Evolutionary conservation across 768 basidiomycete species (phyloP).

Genomic region (Kwoniella europaea): DNA sequence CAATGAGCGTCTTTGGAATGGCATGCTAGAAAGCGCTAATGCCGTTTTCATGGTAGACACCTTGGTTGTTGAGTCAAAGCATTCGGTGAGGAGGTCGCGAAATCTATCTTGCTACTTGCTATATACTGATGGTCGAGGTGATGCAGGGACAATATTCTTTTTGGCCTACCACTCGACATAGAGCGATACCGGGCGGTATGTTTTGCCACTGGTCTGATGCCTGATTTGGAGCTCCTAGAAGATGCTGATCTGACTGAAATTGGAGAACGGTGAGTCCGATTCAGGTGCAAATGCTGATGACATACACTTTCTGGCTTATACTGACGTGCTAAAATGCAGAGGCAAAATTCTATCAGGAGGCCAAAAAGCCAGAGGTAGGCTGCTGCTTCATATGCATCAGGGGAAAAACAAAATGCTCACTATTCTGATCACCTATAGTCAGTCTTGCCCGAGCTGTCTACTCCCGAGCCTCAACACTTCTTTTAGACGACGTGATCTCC

Average conservation of each 20-base stretch:
- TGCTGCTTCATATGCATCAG: background rate
- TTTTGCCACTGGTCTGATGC: slow-evolving; percentile 43
- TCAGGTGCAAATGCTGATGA: too few species aligned
- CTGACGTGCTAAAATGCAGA: too few species aligned
- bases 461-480: slow-evolving; percentile 66
- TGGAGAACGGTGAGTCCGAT: slow-evolving; percentile 68
- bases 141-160: slow-evolving; percentile 66
- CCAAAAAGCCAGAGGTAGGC: slow-evolving; percentile 63
- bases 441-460: slow-evolving; percentile 69
- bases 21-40: too few species aligned
- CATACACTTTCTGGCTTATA: too few species aligned
- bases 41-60: too few species aligned
- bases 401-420: background rate
- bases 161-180: slow-evolving; percentile 61
- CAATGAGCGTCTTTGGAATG: too few species aligned
- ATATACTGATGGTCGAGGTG: too few species aligned
- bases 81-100: too few species aligned
- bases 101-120: too few species aligned
- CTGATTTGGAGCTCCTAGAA: slow-evolving; percentile 63
- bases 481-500: slow-evolving; percentile 72
- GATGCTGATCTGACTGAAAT: slow-evolving; percentile 74
- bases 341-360: slow-evolving; percentile 62
- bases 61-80: slow-evolving; percentile 48
- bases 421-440: slow-evolving; percentile 50
- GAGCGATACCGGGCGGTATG: slow-evolving; percentile 56